phyloP scores from a whole-genome alignment of 1,139 yeast species.

The Saccharomyces hybrid region DNA sequence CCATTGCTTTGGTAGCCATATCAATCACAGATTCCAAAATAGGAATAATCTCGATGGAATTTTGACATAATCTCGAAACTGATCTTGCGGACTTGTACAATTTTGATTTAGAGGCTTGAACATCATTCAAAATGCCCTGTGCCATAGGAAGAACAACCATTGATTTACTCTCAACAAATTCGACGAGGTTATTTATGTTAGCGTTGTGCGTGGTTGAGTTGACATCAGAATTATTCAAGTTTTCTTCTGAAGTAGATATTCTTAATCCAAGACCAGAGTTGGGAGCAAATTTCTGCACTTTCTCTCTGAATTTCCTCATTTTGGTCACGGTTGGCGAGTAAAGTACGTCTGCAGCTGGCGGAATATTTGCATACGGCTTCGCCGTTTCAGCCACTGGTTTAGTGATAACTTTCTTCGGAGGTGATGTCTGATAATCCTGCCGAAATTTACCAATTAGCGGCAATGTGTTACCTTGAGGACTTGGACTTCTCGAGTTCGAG shows the following conservation, averaged over 20 bases:
- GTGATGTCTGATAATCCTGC: background rate
- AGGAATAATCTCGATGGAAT: background rate
- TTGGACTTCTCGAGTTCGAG: background rate
- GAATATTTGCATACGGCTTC: background rate
- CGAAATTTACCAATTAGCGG: background rate
- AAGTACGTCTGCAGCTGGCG: slow-evolving; percentile 29
- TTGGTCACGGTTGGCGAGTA: background rate
- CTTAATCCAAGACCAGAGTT: slow-evolving; percentile 4
- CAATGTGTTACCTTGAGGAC: background rate
- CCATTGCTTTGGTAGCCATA: background rate
- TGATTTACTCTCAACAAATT: background rate
- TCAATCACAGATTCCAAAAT: background rate
- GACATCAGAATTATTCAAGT: background rate
- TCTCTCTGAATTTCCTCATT: slow-evolving; percentile 3
- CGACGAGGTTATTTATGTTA: background rate
- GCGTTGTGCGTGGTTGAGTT: background rate
- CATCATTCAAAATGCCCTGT: background rate
- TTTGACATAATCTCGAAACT: background rate
- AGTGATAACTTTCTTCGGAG: background rate
- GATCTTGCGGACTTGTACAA: background rate
- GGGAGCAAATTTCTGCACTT: slow-evolving; percentile 1
- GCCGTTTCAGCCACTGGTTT: background rate
- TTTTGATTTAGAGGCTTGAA: background rate
- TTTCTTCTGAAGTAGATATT: background rate
- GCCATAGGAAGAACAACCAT: background rate